These are phyloP conservation scores for Botryotinia convoluta DNA, from an alignment of 2,329 filamentous ascomycete genomes.

Conservation along the genomic window DNA sequence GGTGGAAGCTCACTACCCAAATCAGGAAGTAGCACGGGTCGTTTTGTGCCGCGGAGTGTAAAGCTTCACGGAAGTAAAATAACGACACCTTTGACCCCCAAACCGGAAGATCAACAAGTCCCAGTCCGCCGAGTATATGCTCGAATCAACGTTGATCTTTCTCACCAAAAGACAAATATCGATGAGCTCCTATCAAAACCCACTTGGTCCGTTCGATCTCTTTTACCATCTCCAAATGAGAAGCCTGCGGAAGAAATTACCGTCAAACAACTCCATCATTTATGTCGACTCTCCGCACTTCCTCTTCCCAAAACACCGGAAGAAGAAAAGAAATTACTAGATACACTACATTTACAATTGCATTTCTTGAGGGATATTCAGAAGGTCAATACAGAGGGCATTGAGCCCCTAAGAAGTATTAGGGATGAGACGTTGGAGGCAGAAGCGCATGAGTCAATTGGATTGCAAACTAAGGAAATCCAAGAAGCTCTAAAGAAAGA, in stretches of 20 bases:
- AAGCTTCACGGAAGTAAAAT: conserved; percentile 15
- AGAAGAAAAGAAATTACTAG: conserved; percentile 69
- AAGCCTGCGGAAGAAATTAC: conserved; percentile 44
- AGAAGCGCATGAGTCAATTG: conserved; percentile 56
- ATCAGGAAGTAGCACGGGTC: not conserved
- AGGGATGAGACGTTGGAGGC: conserved; percentile 71
- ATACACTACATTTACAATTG: conserved; percentile 76
- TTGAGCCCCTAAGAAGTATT: conserved; percentile 74
- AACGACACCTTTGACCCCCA: not conserved
- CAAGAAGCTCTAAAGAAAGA: conserved; percentile 58
- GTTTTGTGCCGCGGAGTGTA: conserved; percentile 6
- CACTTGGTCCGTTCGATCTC: conserved; percentile 78
- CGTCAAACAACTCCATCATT: conserved; percentile 69
- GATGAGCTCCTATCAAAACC: conserved; percentile 62
- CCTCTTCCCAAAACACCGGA: conserved; percentile 62
- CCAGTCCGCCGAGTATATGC: conserved; percentile 3
- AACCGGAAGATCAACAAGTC: conserved; percentile 6
- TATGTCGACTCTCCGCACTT: conserved; percentile 85
- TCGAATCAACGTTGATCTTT: not conserved
- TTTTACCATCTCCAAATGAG: conserved; percentile 52
- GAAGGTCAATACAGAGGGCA: conserved; percentile 66
- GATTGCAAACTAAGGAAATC: conserved; percentile 43
- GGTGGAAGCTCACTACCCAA: not conserved
- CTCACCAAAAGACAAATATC: conserved; percentile 21
- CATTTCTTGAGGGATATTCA: conserved; percentile 90